These are phyloP conservation scores for Termitomyces titanicus DNA, from an alignment of 768 basidiomycete genomes.

Conservation along the genomic window DNA sequence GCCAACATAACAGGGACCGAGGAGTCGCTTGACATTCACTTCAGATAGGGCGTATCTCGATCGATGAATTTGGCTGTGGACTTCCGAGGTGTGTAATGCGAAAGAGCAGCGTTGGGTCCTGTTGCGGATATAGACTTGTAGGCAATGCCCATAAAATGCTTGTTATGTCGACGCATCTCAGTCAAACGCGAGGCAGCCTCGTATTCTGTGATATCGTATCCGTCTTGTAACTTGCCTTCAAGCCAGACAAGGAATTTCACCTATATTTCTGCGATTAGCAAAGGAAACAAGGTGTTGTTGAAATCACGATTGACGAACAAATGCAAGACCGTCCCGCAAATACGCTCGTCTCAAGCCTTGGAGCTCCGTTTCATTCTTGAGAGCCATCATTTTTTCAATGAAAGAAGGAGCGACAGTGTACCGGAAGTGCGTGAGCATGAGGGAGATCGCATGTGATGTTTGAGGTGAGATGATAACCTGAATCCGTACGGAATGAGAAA, in stretches of 20 bases:
- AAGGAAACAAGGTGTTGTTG: slow-evolving; percentile 6
- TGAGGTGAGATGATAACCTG: slow-evolving; percentile 68
- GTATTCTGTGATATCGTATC: slow-evolving; percentile 87
- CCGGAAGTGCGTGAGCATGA: slow-evolving; percentile 81
- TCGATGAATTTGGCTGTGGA: slow-evolving; percentile 69
- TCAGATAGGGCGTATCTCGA: slow-evolving; percentile 80
- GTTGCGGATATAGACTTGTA: slow-evolving; percentile 89
- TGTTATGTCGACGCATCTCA: slow-evolving; percentile 66
- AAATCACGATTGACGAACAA: slow-evolving; percentile 42
- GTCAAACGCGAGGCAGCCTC: slow-evolving; percentile 85
- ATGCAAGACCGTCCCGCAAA: slow-evolving; percentile 84
- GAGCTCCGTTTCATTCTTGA: slow-evolving; percentile 88
- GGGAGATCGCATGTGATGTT: slow-evolving; percentile 78
- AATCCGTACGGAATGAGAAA: slow-evolving; percentile 2
- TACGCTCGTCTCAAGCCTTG: slow-evolving; percentile 83
- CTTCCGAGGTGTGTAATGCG: slow-evolving; percentile 86
- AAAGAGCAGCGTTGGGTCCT: slow-evolving; percentile 89
- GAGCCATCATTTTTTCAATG: slow-evolving; percentile 74
- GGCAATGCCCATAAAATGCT: slow-evolving; percentile 79
- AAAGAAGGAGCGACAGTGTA: slow-evolving; percentile 70
- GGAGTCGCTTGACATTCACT: slow-evolving; percentile 46
- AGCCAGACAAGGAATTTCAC: slow-evolving; percentile 89
- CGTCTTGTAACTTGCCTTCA: slow-evolving; percentile 70
- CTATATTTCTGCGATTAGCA: slow-evolving; percentile 25
- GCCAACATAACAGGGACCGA: background rate